Evolutionary conservation across 345 rosid species (phyloP).

Genomic region (Lepidium didymum): DNA sequence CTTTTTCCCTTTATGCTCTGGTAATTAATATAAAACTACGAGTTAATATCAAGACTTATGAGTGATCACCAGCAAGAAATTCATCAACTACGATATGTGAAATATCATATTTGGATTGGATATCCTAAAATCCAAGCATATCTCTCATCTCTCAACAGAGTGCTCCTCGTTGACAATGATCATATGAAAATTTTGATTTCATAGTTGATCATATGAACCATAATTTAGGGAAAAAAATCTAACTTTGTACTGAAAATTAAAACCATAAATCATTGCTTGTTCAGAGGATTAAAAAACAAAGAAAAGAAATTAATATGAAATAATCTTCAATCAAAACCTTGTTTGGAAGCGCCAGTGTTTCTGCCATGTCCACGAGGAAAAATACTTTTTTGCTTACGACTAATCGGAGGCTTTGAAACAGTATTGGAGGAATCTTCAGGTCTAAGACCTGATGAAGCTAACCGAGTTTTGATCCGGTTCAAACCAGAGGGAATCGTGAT

Average conservation of each 20-base stretch:
- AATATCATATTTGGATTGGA: neutral
- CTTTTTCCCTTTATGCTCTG: slow-evolving; percentile 52
- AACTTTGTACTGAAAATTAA: neutral
- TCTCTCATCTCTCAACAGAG: neutral
- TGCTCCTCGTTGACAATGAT: neutral
- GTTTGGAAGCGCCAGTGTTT: slow-evolving; percentile 25
- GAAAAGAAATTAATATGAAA: neutral
- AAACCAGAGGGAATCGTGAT: slow-evolving; percentile 63
- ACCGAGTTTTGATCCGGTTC: slow-evolving; percentile 71
- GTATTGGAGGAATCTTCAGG: slow-evolving; percentile 34
- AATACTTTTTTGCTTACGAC: slow-evolving; percentile 34
- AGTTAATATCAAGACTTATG: neutral
- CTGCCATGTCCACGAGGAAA: slow-evolving; percentile 31
- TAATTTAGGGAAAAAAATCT: neutral
- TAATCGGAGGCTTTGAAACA: slow-evolving; percentile 37
- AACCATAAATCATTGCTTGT: neutral
- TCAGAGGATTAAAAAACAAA: neutral
- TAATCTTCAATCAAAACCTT: slow-evolving; percentile 26
- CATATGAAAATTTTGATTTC: neutral
- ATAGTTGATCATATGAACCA: neutral
- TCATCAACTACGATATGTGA: neutral
- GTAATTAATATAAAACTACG: slow-evolving; percentile 1
- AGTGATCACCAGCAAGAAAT: neutral
- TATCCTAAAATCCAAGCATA: neutral
- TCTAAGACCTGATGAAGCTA: slow-evolving; percentile 32